Base-by-base conservation (phyloP, 1,139 yeast genomes). In the Kurtzmaniella natalensis region DNA sequence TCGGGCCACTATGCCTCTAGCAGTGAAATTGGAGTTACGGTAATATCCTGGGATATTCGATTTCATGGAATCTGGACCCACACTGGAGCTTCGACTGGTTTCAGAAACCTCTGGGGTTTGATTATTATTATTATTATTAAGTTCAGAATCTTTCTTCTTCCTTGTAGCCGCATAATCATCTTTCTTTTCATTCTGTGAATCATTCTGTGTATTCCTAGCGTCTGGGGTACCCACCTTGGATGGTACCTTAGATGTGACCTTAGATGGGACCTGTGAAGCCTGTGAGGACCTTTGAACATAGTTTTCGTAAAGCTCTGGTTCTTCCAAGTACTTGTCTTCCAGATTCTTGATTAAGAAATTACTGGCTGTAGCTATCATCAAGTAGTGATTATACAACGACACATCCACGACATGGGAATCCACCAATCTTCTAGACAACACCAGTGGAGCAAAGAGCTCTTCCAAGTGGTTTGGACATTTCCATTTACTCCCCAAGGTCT, bases 401-500 rank as follows among this genome's bases (percentile, higher is more conserved):
- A 83, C 73, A 45, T 79, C 81, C 27, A 77, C 56, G 13, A 75
- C 59, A 18, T 65, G 55, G 36, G 84, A 68, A 46, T 72, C 72
- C 42, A 74, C 68, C 46, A 84, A 70, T 37, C 76, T 70, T 20
- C 88, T 47, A 31, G 55, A 47, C 18, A 53, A 49, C 11, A 55
- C 35, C 19, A 56, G 52, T 13, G 44, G 35, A 3, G 72, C 72
- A 4, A 76, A 49, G 7, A 81, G 60, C 32, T 72, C 70, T 31
- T 78, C 86, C 10, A 78, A 75, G 57, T 92, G 98, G 47, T 85
- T 79, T 0, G 97, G 98, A 53, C 98, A 92, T 58, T 78, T 79
- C 98, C 98, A 92, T 51, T 85, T 85, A 28, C 74, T 70, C 1
- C 95, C 94, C 27, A 87, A 59, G 17, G 84, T 77, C 49, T 87